These are phyloP conservation scores for Fistulina hepatica DNA, from an alignment of 1,284 basidiomycete species.

Conservation along the genomic window DNA sequence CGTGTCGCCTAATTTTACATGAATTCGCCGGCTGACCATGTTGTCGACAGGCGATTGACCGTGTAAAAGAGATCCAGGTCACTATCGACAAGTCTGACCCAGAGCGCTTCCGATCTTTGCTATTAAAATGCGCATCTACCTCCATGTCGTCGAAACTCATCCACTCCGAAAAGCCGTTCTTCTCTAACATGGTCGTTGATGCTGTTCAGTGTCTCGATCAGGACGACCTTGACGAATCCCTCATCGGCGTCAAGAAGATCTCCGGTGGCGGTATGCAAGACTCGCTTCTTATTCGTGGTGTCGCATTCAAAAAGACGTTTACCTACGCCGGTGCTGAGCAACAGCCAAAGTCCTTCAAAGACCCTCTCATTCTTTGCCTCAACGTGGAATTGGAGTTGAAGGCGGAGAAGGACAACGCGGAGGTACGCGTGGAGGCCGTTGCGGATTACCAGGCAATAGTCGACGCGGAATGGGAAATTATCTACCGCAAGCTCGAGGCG, in stretches of 20 bases:
- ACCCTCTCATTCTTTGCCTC: slow-evolving; percentile 87
- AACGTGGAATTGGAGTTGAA: slow-evolving; percentile 99
- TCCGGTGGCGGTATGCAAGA: slow-evolving; percentile 99
- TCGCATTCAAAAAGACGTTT: slow-evolving; percentile 99
- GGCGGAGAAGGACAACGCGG: slow-evolving; percentile 99
- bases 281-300: slow-evolving; percentile 79
- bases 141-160: slow-evolving; percentile 99
- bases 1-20: slow-evolving; percentile 15
- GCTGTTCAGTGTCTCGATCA: slow-evolving; percentile 91
- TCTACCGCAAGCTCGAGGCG: slow-evolving; percentile 94
- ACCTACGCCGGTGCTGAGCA: slow-evolving; percentile 99
- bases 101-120: slow-evolving; percentile 86
- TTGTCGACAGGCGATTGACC: slow-evolving; percentile 61
- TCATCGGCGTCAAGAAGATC: slow-evolving; percentile 98
- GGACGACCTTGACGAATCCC: slow-evolving; percentile 87
- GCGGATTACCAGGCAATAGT: slow-evolving; percentile 99
- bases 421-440: slow-evolving; percentile 94
- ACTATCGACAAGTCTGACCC: slow-evolving; percentile 86
- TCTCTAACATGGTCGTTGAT: slow-evolving; percentile 98
- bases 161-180: slow-evolving; percentile 98
- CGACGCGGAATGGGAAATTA: slow-evolving; percentile 99
- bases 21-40: slow-evolving; percentile 3
- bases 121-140: slow-evolving; percentile 94
- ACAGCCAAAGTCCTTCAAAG: slow-evolving; percentile 88
- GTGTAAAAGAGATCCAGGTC: slow-evolving; percentile 85